These are phyloP conservation scores for Eleusine coracana DNA, from an alignment of 176 grass and related monocot genomes.

Conservation along the genomic window DNA sequence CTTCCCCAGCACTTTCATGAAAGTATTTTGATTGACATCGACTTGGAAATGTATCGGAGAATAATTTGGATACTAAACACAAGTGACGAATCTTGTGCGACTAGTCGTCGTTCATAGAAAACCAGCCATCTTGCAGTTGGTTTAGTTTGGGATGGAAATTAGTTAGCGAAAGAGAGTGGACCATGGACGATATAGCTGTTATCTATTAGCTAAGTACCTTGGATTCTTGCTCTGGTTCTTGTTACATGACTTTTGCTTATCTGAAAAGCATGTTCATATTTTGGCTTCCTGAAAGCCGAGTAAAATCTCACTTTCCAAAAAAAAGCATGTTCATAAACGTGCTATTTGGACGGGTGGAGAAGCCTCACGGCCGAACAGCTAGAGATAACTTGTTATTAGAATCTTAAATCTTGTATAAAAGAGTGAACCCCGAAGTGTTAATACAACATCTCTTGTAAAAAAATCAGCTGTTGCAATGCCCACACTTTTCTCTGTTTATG, in stretches of 20 bases:
- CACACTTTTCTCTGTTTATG: not conserved
- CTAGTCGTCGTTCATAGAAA: constrained; percentile 17
- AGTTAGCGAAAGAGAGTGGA: not conserved
- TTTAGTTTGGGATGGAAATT: constrained; percentile 17
- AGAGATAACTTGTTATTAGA: too few relatives aligned
- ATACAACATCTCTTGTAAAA: too few relatives aligned
- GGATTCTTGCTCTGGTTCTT: not conserved
- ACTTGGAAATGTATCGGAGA: not conserved
- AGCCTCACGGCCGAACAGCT: too few relatives aligned
- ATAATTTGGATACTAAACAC: constrained; percentile 28
- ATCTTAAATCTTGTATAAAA: too few relatives aligned
- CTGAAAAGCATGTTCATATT: not conserved
- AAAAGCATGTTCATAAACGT: not conserved
- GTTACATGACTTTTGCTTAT: not conserved
- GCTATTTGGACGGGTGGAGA: too few relatives aligned
- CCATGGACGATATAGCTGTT: not conserved
- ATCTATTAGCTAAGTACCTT: not conserved
- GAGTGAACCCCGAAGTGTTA: too few relatives aligned
- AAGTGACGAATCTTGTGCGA: constrained; percentile 6
- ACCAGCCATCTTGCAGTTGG: constrained; percentile 30
- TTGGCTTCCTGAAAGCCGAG: too few relatives aligned
- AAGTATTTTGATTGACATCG: constrained; percentile 27
- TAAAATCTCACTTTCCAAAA: too few relatives aligned
- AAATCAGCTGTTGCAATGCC: not conserved
- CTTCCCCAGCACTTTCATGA: not conserved